Conservation (phyloP, 179 eudicot genomes). For the Beta macrorhiza region DNA sequence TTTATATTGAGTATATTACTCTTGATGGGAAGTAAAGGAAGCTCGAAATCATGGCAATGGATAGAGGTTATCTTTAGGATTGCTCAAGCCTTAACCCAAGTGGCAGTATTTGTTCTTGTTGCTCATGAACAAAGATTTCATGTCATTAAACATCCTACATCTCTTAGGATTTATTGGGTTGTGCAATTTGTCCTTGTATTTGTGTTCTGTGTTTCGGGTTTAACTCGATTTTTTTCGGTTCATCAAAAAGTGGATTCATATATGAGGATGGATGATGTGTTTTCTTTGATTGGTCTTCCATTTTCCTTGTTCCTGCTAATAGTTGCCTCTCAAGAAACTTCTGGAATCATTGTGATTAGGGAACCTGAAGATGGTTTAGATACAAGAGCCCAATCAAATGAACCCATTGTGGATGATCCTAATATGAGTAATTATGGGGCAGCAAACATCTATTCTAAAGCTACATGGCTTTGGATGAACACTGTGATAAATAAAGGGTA, state of each 20-base stretch:
- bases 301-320: conserved; percentile 24
- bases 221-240: conserved; percentile 21
- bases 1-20: conserved; percentile 17
- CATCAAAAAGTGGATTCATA: conserved; percentile 16
- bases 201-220: conserved; percentile 23
- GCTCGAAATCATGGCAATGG: conserved; percentile 12
- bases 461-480: conserved; percentile 31
- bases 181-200: conserved; percentile 27
- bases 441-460: conserved; percentile 20
- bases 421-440: conserved; percentile 14
- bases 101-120: conserved; percentile 30
- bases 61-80: conserved; percentile 26
- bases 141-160: conserved; percentile 28
- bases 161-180: conserved; percentile 34
- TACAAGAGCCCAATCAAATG: conserved; percentile 5
- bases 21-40: conserved; percentile 11
- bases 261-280: conserved; percentile 32
- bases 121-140: conserved; percentile 32
- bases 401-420: conserved; percentile 9
- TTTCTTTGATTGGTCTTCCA: conserved; percentile 31
- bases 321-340: conserved; percentile 21
- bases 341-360: conserved; percentile 24
- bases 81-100: conserved; percentile 28
- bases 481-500: conserved; percentile 29
- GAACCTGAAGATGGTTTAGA: conserved; percentile 20